Evolutionary conservation across 2,329 filamentous ascomycete species (phyloP).

Genomic region (Neofusicoccum cordaticola): DNA sequence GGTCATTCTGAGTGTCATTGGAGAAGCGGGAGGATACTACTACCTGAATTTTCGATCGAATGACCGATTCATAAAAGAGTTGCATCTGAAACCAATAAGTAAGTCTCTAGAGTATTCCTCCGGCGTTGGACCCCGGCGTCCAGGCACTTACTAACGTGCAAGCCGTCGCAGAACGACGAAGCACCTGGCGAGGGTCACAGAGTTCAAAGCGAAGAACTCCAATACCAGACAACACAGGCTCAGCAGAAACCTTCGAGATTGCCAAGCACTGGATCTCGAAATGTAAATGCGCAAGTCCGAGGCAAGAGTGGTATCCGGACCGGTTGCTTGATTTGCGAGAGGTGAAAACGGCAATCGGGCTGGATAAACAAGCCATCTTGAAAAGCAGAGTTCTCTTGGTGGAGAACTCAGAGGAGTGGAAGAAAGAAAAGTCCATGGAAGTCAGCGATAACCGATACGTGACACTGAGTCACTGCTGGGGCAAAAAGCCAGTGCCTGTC

Average conservation of each 20-base stretch:
- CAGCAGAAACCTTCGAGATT: conserved; percentile 14
- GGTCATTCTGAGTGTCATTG: neutral
- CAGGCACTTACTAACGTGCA: neutral
- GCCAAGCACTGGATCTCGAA: conserved; percentile 19
- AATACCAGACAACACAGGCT: neutral
- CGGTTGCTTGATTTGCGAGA: neutral
- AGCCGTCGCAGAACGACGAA: neutral
- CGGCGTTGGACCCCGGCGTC: too few relatives aligned
- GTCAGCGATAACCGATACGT: neutral
- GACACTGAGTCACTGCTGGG: conserved; percentile 21
- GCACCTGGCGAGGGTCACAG: neutral
- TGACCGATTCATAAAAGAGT: neutral
- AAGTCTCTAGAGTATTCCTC: neutral
- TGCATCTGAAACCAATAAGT: neutral
- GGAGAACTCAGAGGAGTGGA: conserved; percentile 5
- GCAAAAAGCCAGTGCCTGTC: neutral
- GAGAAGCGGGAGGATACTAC: conserved; percentile 1
- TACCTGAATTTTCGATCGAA: conserved; percentile 13
- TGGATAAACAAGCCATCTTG: neutral
- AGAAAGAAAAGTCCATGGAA: neutral
- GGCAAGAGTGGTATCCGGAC: neutral
- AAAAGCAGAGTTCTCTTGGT: neutral
- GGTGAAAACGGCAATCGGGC: neutral
- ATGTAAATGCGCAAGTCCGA: conserved; percentile 18
- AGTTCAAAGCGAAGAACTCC: neutral